Percentiles rank a stretch among this genome's conserved stretches.
Conservation (phyloP, 1,284 basidiomycete genomes). For the Sanghuangporus baumii region DNA sequence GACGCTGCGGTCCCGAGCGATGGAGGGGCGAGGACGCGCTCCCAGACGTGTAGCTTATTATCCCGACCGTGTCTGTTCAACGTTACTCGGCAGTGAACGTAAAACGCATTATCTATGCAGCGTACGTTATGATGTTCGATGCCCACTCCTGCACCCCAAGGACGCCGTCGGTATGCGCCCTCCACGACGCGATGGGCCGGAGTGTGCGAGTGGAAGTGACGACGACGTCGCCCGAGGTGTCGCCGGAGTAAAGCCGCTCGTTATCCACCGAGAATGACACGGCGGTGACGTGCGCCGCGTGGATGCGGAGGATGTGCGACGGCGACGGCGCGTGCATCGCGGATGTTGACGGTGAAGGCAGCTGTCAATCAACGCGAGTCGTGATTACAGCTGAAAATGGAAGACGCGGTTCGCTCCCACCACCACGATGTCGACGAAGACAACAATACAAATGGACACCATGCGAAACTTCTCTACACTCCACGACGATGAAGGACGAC, state of each 20-base stretch:
- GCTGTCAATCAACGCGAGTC: not conserved
- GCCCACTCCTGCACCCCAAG: slow-evolving; percentile 74
- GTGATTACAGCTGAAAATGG: not conserved
- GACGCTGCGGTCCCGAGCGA: slow-evolving; percentile 53
- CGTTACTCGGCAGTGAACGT: not conserved
- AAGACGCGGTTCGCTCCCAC: slow-evolving; percentile 1
- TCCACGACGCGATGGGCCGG: slow-evolving; percentile 68
- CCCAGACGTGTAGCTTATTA: slow-evolving; percentile 75
- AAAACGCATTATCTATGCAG: slow-evolving; percentile 8
- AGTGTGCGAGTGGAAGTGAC: slow-evolving; percentile 69
- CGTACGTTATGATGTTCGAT: slow-evolving; percentile 65
- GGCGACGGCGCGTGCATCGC: slow-evolving; percentile 14
- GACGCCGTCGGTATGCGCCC: slow-evolving; percentile 70
- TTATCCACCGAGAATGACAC: slow-evolving; percentile 54
- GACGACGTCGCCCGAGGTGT: slow-evolving; percentile 65
- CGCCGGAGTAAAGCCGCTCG: slow-evolving; percentile 76
- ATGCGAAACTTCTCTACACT: not conserved
- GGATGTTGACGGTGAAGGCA: not conserved
- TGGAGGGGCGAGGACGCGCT: slow-evolving; percentile 38
- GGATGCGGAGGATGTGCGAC: slow-evolving; percentile 36
- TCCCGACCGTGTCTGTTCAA: slow-evolving; percentile 73
- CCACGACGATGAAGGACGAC: slow-evolving; percentile 2
- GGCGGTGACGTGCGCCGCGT: slow-evolving; percentile 33
- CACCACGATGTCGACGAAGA: not conserved
- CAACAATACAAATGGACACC: not conserved